Base-by-base conservation (phyloP, 148 eudicot species). In the Arbutus unedo region DNA sequence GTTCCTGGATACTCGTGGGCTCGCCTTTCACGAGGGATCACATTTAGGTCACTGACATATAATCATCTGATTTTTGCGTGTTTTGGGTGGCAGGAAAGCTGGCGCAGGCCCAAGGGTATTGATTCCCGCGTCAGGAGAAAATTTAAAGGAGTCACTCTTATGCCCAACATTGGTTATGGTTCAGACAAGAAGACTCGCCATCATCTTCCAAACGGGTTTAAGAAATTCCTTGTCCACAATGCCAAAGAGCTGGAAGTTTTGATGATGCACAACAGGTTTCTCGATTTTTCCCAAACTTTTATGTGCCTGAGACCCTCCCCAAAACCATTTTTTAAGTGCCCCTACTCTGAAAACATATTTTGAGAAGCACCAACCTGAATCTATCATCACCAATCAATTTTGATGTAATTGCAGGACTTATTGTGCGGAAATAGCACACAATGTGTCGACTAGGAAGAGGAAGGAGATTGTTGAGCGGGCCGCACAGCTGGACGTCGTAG, bases 391-490 rank as follows among this genome's bases (percentile, higher is more conserved):
- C 13, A 10, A 2, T 62, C 38, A 54, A 48, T 54, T 25, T 66
- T 55, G 48, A 15, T 77, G 70, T 64, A 19, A 74, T 76, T 83
- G 55, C 79, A 88, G 90, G 82, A 84, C 87, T 4, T 88, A 88
- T 74, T 88, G 89, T 81, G 91, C 87, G 4, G 91, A 88, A 78
- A 88, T 88, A 48, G 90, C 87, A 2, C 90, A 88, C 85, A 79
- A 86, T 76, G 90, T 88, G 2, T 88, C 88, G 1, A 88, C 90
- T 6, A 77, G 62, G 79, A 88, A 88, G 49, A 67, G 91, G 16
- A 88, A 88, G 84, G 86, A 84, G 23, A 88, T 88, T 31, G 89
- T 86, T 25, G 91, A 88, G 59, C 85, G 89, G 66, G 91, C 91
- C 14, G 89, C 89, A 21, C 90, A 88, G 77, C 73, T 88, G 6